Evolutionary conservation across 441 rosid species (phyloP).

Genomic region (Arabidopsis lyrata): DNA sequence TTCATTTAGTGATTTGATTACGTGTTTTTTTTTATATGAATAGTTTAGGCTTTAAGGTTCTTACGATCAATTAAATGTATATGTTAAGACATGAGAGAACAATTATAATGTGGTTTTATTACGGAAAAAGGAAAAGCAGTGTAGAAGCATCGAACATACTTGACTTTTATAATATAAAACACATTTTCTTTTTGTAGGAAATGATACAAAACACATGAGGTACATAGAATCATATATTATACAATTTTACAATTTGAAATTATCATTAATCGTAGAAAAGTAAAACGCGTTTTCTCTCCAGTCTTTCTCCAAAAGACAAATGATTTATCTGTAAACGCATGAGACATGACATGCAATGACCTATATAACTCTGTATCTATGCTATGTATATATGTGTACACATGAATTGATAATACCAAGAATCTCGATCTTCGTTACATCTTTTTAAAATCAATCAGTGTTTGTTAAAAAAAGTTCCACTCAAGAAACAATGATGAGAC

Average conservation of each 20-base stretch:
- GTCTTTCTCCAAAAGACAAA: conserved; percentile 2
- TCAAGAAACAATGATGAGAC: conserved; percentile 21
- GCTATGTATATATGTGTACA: not conserved
- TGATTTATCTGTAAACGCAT: conserved; percentile 28
- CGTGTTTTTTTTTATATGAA: not conserved
- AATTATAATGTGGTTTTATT: not conserved
- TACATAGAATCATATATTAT: not conserved
- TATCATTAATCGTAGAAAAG: conserved; percentile 14
- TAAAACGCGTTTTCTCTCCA: conserved; percentile 25
- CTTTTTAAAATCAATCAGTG: not conserved
- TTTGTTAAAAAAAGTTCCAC: not conserved
- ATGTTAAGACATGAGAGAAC: no score
- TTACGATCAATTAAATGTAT: no score
- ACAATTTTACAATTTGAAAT: conserved; percentile 1
- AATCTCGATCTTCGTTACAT: conserved; percentile 19
- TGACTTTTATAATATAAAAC: not conserved
- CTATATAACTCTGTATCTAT: not conserved
- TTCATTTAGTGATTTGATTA: not conserved
- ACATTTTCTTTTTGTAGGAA: no score
- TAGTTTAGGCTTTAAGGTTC: not conserved
- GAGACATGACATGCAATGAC: conserved; percentile 27
- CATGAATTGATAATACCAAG: conserved; percentile 2
- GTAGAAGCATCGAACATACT: conserved; percentile 21
- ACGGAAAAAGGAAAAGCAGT: not conserved
- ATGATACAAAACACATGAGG: not conserved